A percentile compares a stretch with the other conserved stretches of the same genome.
Evolutionary conservation across 305 asterid genomes (phyloP).

Genomic region (Fraxinus sp.): DNA sequence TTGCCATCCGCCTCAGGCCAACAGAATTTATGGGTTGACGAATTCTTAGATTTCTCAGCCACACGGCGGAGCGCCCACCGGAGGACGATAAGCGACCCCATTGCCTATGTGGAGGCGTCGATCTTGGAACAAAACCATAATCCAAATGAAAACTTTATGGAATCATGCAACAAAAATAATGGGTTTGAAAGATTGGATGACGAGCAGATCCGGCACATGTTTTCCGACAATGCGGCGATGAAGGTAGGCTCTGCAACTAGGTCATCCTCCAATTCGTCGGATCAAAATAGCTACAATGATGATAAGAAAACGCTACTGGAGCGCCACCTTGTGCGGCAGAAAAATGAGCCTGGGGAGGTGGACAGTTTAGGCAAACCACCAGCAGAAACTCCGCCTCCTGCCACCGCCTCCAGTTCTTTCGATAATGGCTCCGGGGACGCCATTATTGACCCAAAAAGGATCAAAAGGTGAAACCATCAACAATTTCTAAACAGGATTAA

Average conservation of each 20-base stretch:
- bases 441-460: conserved; percentile 70
- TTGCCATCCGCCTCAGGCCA: conserved; percentile 33
- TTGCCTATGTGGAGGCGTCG: conserved; percentile 59
- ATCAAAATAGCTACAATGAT: conserved; percentile 53
- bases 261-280: conserved; percentile 53
- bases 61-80: conserved; percentile 63
- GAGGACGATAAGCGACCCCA: conserved; percentile 73
- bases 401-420: conserved; percentile 16
- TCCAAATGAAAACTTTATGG: background rate
- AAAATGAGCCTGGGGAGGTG: conserved; percentile 59
- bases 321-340: conserved; percentile 35
- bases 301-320: conserved; percentile 22
- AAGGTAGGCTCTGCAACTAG: conserved; percentile 31
- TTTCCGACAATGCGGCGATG: conserved; percentile 48
- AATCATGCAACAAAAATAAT: conserved; percentile 2
- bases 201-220: conserved; percentile 71
- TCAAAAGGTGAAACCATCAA: conserved; percentile 55
- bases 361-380: conserved; percentile 34
- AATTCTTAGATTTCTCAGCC: conserved; percentile 80
- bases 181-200: conserved; percentile 68
- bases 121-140: conserved; percentile 36
- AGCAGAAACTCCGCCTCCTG: conserved; percentile 9
- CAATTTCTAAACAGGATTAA: background rate
- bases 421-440: conserved; percentile 31
- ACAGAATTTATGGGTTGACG: conserved; percentile 63